Evolutionary conservation across 2,329 filamentous ascomycete species (phyloP), one percentile per base, ranked within the genome.

Genomic region (Aspergillus brunneoviolaceus): DNA sequence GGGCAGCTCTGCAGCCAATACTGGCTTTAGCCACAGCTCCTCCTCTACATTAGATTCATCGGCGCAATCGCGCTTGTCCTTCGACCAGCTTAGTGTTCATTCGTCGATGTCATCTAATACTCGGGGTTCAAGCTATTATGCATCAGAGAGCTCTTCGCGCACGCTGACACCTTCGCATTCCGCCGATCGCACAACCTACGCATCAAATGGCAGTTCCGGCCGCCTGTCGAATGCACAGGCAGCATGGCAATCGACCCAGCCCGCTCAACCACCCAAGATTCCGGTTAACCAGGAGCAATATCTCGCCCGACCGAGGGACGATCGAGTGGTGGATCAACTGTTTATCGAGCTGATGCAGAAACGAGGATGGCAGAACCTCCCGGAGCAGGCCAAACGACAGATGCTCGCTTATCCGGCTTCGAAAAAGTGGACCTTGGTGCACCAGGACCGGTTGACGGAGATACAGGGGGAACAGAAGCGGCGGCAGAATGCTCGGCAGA

Each of bases 391-490:
- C 31, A 87, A 90, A 67, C 85, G 94, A 63, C 95, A 98, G 80
- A 98, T 99, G 94, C 86, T 95, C 78, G 92, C 92, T 42, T 98
- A 99, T 74, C 91, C 93, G 14, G 86, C 95, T 9, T 86, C 88
- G 65, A 98, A 98, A 82, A 99, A 98, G 79, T 99, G 95, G 95
- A 97, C 92, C 1, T 81, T 99, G 61, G 90, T 99, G 55, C 90
- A 98, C 74, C 94, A 99, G 77, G 95, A 99, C 78, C 89, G 91
- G 63, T 82, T 99, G 68, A 91, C 92, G 6, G 94, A 98, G 77
- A 91, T 89, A 84, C 93, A 98, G 80, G 92, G 92, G 48, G 94
- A 98, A 72, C 92, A 96, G 77, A 96, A 94, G 77, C 87, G 93
- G 67, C 84, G 91, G 67, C 86, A 89, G 69, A 90, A 91, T 56